phyloP scores from a whole-genome alignment of 192 early-diverging fungal species.

The Gaertneriomyces semiglobifer region DNA sequence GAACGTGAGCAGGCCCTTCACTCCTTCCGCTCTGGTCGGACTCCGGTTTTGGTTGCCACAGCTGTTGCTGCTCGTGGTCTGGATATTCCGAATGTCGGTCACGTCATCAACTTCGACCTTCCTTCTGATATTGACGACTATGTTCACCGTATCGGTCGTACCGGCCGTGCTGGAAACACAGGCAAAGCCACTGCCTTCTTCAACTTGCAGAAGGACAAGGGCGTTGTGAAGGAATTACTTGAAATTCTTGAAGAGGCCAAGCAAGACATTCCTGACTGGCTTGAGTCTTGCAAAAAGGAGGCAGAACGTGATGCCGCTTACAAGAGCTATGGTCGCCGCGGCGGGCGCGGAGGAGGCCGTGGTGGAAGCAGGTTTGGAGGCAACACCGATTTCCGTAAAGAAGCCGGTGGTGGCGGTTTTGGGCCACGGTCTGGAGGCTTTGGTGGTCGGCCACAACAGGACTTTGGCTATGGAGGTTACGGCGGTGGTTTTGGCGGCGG shows the following conservation, averaged over 20 bases:
- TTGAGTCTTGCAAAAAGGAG: constrained; percentile 50
- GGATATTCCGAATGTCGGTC: constrained; percentile 82
- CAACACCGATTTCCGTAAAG: constrained; percentile 31
- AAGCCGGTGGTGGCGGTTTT: constrained; percentile 11
- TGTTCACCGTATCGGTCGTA: constrained; percentile 98
- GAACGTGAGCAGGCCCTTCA: constrained; percentile 91
- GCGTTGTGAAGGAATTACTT: constrained; percentile 77
- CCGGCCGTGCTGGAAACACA: constrained; percentile 91
- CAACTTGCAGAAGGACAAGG: constrained; percentile 77
- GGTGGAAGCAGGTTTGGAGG: constrained; percentile 27
- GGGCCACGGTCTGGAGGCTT: constrained; percentile 4
- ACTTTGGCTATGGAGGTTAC: constrained; percentile 17
- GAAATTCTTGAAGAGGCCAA: constrained; percentile 90
- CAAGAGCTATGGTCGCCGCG: constrained; percentile 37
- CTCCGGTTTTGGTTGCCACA: constrained; percentile 88
- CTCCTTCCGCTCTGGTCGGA: constrained; percentile 74
- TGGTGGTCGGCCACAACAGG: constrained; percentile 9
- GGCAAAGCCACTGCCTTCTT: constrained; percentile 94
- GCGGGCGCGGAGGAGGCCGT: constrained; percentile 18
- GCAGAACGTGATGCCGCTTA: constrained; percentile 48
- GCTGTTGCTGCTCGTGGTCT: constrained; percentile 96
- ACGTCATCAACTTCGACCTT: constrained; percentile 85
- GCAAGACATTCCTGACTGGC: constrained; percentile 85
- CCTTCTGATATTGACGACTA: constrained; percentile 84
- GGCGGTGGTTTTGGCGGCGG: constrained; percentile 31